phyloP scores from a whole-genome alignment of 345 rosid species.

The Gossypium rotundifolium region DNA sequence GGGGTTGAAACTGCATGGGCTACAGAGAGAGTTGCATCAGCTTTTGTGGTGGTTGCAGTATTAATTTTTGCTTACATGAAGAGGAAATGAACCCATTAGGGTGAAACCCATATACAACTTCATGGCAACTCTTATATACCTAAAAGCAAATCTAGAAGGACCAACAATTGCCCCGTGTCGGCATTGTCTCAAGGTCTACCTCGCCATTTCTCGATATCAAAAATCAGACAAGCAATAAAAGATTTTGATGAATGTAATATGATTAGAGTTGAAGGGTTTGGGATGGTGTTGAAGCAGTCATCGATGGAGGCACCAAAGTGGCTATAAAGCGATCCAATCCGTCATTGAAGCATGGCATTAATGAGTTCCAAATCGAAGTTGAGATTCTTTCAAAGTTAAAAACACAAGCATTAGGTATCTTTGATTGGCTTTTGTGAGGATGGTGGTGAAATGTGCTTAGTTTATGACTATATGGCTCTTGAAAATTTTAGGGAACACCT shows the following conservation, averaged over 20 bases:
- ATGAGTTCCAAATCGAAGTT: slow-evolving; percentile 76
- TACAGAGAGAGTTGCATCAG: slow-evolving; percentile 48
- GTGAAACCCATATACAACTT: slow-evolving; percentile 48
- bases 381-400: slow-evolving; percentile 76
- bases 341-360: slow-evolving; percentile 69
- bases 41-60: slow-evolving; percentile 48
- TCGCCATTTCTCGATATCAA: slow-evolving; percentile 52
- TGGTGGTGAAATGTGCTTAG: slow-evolving; percentile 70
- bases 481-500: slow-evolving; percentile 81
- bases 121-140: slow-evolving; percentile 47
- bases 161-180: slow-evolving; percentile 41
- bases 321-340: slow-evolving; percentile 79
- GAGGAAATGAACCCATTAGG: slow-evolving; percentile 24
- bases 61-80: slow-evolving; percentile 32
- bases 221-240: slow-evolving; percentile 59
- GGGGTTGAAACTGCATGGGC: slow-evolving; percentile 41
- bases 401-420: slow-evolving; percentile 88
- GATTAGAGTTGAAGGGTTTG: slow-evolving; percentile 70
- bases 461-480: slow-evolving; percentile 79
- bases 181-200: slow-evolving; percentile 59
- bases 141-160: slow-evolving; percentile 43
- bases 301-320: slow-evolving; percentile 49
- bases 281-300: slow-evolving; percentile 74
- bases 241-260: slow-evolving; percentile 61
- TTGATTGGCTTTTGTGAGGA: slow-evolving; percentile 85